These are phyloP conservation scores for Ustilaginoidea virens DNA, from an alignment of 2,329 filamentous ascomycete species.

Conservation along the genomic window DNA sequence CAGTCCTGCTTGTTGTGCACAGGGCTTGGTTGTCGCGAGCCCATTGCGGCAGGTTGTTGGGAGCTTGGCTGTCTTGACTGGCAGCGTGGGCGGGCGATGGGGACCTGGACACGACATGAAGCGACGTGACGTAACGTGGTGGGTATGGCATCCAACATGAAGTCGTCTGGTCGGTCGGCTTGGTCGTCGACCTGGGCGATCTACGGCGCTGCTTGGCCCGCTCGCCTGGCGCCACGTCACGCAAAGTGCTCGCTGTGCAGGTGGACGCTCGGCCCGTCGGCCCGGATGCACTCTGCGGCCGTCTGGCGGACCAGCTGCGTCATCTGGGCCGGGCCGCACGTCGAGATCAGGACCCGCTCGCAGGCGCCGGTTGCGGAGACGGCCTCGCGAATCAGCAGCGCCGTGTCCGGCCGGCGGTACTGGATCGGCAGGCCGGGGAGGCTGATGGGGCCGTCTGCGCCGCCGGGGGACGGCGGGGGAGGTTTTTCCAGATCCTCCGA, in stretches of 20 bases:
- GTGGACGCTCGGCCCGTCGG: slow-evolving; percentile 27
- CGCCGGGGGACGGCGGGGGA: neutral
- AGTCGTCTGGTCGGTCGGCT: too few species aligned
- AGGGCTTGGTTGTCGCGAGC: too few species aligned
- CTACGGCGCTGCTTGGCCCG: neutral
- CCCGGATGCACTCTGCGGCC: slow-evolving; percentile 21
- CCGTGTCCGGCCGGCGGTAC: slow-evolving; percentile 22
- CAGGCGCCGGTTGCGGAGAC: slow-evolving; percentile 13
- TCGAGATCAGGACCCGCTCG: slow-evolving; percentile 25
- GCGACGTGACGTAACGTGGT: too few species aligned
- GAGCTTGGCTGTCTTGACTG: too few species aligned
- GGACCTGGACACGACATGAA: too few species aligned
- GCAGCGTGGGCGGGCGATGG: too few species aligned
- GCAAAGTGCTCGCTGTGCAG: slow-evolving; percentile 33
- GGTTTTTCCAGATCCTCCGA: slow-evolving; percentile 7
- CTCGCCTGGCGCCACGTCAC: slow-evolving; percentile 15
- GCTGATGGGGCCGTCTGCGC: neutral
- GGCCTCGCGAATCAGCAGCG: slow-evolving; percentile 16
- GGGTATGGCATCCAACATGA: too few species aligned
- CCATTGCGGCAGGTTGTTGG: too few species aligned
- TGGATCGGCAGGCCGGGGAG: slow-evolving; percentile 11
- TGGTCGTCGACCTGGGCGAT: too few species aligned
- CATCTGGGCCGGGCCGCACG: slow-evolving; percentile 29
- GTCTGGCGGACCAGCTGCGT: slow-evolving; percentile 27
- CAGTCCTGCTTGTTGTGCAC: too few species aligned